A percentile compares a stretch with the other conserved stretches of the same genome.
These are phyloP conservation scores for Zizania palustris DNA, from an alignment of 202 grass and related monocot genomes.

Conservation along the genomic window DNA sequence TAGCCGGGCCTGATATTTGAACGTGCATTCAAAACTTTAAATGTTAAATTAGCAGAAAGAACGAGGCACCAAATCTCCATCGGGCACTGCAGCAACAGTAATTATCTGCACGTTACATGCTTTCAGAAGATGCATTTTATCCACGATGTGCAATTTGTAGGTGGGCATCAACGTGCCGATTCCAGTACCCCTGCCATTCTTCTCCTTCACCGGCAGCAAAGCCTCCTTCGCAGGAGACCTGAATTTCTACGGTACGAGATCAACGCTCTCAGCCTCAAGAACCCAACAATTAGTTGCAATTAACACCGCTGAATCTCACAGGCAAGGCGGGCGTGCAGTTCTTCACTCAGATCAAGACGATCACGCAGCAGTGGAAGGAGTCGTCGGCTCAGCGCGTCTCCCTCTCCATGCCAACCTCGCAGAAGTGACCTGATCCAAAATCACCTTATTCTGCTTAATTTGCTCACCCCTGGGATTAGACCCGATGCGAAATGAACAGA, in stretches of 20 bases:
- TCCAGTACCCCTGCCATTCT: conserved; percentile 94
- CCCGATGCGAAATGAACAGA: conserved; percentile 6
- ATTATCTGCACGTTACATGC: not conserved
- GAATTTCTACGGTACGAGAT: conserved; percentile 79
- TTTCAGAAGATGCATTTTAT: not conserved
- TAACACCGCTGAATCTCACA: conserved; percentile 16
- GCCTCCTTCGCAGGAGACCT: conserved; percentile 95
- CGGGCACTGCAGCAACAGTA: not conserved
- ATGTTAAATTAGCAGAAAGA: not conserved
- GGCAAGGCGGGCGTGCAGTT: conserved; percentile 96
- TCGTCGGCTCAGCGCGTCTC: conserved; percentile 61
- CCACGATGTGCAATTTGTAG: conserved; percentile 36
- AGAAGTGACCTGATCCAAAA: conserved; percentile 46
- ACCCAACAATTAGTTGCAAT: not conserved
- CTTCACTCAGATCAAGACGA: conserved; percentile 93
- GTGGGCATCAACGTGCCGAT: conserved; percentile 96
- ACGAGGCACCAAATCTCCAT: not conserved
- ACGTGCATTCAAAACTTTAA: not conserved
- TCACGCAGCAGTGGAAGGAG: conserved; percentile 98
- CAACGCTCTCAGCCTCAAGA: not conserved
- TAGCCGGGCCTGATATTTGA: conserved; percentile 6
- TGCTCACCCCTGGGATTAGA: conserved; percentile 13
- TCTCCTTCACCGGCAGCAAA: conserved; percentile 91
- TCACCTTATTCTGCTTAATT: not conserved
- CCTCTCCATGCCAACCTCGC: conserved; percentile 91